Conservation (phyloP, 805 yeast species). For the Candida fluviatilis region DNA sequence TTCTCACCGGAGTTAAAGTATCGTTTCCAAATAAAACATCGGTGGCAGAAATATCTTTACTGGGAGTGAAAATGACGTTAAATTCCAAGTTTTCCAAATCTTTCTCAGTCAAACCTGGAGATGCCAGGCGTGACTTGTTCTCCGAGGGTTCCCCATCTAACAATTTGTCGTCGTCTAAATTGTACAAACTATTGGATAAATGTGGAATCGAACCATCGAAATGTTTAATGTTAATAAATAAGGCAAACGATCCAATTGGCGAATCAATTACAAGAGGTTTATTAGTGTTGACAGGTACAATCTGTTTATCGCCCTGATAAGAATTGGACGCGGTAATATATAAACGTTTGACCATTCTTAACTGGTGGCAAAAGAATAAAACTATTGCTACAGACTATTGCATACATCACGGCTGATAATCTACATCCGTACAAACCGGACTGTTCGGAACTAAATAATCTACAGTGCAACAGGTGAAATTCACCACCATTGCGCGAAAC, state of each 20-base stretch:
- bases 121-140: constrained; percentile 2
- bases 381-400: no score
- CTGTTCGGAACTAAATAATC: no score
- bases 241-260: constrained; percentile 32
- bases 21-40: constrained; percentile 68
- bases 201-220: constrained; percentile 43
- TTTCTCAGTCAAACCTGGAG: constrained; percentile 10
- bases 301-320: constrained; percentile 19
- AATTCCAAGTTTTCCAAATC: constrained; percentile 28
- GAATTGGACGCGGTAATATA: constrained; percentile 26
- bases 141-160: constrained; percentile 17
- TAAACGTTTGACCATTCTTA: constrained; percentile 29
- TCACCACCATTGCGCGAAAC: no score
- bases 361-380: no score
- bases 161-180: constrained; percentile 23
- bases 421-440: no score
- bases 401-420: no score
- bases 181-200: constrained; percentile 25
- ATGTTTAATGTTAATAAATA: constrained; percentile 42
- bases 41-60: constrained; percentile 41
- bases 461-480: no score
- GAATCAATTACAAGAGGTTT: constrained; percentile 33
- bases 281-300: constrained; percentile 44
- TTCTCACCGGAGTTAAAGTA: constrained; percentile 54
- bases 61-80: constrained; percentile 40